phyloP scores from a whole-genome alignment of 2,329 filamentous ascomycete genomes.

The Pseudovirgaria hyperparasitica region DNA sequence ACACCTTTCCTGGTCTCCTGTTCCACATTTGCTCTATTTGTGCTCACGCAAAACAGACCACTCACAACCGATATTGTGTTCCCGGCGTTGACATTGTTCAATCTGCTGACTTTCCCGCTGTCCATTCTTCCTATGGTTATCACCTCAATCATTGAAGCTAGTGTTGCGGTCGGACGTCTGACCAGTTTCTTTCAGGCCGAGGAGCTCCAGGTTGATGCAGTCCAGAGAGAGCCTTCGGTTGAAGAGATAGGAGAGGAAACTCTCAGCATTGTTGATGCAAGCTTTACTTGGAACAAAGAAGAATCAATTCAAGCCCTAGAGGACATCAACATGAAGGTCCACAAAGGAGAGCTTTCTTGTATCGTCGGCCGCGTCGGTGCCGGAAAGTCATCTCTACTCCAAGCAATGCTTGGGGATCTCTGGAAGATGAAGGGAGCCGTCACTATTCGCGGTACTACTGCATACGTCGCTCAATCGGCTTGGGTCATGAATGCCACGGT shows the following conservation, averaged over 20 bases:
- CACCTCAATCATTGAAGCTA: slow-evolving; percentile 87
- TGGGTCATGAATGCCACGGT: slow-evolving; percentile 99
- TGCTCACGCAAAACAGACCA: slow-evolving; percentile 67
- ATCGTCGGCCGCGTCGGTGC: slow-evolving; percentile 88
- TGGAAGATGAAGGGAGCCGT: slow-evolving; percentile 83
- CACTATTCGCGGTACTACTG: slow-evolving; percentile 65
- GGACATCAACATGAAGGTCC: slow-evolving; percentile 76
- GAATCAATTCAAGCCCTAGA: slow-evolving; percentile 55
- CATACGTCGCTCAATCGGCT: slow-evolving; percentile 83
- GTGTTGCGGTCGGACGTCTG: slow-evolving; percentile 78
- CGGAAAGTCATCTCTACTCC: slow-evolving; percentile 87
- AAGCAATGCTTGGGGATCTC: slow-evolving; percentile 78
- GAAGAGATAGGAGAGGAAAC: slow-evolving; percentile 74
- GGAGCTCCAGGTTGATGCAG: slow-evolving; percentile 77
- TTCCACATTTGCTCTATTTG: slow-evolving; percentile 89
- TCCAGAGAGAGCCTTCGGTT: slow-evolving; percentile 55
- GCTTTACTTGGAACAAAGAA: slow-evolving; percentile 90
- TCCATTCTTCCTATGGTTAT: slow-evolving; percentile 96
- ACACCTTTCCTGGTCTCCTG: slow-evolving; percentile 97
- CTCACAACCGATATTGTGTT: slow-evolving; percentile 93
- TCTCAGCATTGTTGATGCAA: slow-evolving; percentile 68
- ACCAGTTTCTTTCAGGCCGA: slow-evolving; percentile 78
- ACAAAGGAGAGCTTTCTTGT: slow-evolving; percentile 87
- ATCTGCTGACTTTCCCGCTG: slow-evolving; percentile 87
- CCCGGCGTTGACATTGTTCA: slow-evolving; percentile 85